phyloP scores from a whole-genome alignment of 108 stramenopile species.

The Cyclotella sp. region DNA sequence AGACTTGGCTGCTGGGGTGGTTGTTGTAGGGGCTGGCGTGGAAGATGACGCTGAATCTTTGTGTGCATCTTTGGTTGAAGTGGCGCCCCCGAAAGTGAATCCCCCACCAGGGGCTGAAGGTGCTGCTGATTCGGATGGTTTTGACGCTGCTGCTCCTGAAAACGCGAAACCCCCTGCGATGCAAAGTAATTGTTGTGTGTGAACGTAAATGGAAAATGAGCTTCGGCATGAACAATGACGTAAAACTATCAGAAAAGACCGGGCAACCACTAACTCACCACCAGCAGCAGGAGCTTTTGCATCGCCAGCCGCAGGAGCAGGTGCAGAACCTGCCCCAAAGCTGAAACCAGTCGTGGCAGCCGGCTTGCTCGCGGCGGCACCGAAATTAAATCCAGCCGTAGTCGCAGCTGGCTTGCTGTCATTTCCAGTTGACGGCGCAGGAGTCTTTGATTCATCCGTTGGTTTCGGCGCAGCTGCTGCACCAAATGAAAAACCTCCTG shows the following conservation, averaged over 20 bases:
- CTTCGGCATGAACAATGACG: too few relatives aligned
- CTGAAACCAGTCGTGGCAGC: neutral
- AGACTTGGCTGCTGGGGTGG: conserved; percentile 29
- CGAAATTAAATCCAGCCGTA: conserved; percentile 37
- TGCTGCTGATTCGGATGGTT: conserved; percentile 7
- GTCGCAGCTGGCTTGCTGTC: conserved; percentile 15
- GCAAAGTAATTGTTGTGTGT: too few relatives aligned
- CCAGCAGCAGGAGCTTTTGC: neutral
- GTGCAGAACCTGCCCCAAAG: neutral
- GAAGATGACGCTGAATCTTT: conserved; percentile 17
- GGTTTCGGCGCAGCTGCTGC: conserved; percentile 30
- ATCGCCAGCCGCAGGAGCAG: conserved; percentile 12
- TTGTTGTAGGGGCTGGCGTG: conserved; percentile 15
- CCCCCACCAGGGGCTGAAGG: conserved; percentile 3
- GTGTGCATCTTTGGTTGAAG: conserved; percentile 13
- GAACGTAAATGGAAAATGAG: too few relatives aligned
- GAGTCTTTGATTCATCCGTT: neutral
- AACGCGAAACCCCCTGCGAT: conserved; percentile 8
- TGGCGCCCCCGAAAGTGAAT: conserved; percentile 7
- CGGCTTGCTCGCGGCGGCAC: conserved; percentile 12
- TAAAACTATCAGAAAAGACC: too few relatives aligned
- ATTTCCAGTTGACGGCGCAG: neutral
- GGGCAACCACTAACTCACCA: neutral
- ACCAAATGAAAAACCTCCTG: conserved; percentile 7
- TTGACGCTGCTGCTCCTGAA: conserved; percentile 15